phyloP scores from a whole-genome alignment of 2,329 filamentous ascomycete species.

The Gremmenia infestans region DNA sequence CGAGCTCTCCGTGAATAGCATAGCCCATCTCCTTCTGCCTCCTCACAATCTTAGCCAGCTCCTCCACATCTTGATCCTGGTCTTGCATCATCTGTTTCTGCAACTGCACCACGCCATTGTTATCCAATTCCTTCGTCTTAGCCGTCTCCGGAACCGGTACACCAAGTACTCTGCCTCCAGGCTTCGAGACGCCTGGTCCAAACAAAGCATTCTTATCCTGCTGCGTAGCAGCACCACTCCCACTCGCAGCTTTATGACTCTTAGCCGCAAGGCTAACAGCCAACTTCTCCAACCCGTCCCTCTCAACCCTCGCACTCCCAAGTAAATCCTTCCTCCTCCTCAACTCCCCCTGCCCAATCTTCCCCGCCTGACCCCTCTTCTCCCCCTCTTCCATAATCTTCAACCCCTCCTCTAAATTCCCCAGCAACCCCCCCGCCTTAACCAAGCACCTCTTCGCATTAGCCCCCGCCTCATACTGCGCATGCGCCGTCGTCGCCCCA shows the following conservation, averaged over 20 bases:
- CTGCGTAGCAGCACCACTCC: slow-evolving; percentile 26
- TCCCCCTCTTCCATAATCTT: slow-evolving; percentile 48
- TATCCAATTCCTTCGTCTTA: slow-evolving; percentile 71
- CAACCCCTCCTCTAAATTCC: slow-evolving; percentile 61
- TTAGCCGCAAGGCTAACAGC: slow-evolving; percentile 54
- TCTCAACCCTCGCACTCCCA: slow-evolving; percentile 64
- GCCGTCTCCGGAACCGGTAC: slow-evolving; percentile 70
- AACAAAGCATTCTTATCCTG: slow-evolving; percentile 44
- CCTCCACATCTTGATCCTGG: slow-evolving; percentile 69
- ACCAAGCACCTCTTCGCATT: slow-evolving; percentile 72
- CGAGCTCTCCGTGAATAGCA: slow-evolving; percentile 69
- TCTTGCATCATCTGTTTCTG: slow-evolving; percentile 70
- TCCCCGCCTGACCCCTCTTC: slow-evolving; percentile 23
- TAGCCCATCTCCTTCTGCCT: slow-evolving; percentile 74
- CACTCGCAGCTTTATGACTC: slow-evolving; percentile 28
- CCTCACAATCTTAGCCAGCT: slow-evolving; percentile 63
- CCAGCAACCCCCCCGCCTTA: slow-evolving; percentile 59
- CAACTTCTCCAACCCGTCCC: slow-evolving; percentile 69
- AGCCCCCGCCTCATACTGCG: slow-evolving; percentile 60
- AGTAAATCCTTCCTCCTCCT: slow-evolving; percentile 67
- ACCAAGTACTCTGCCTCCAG: slow-evolving; percentile 63
- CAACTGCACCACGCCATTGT: slow-evolving; percentile 66
- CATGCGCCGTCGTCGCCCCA: slow-evolving; percentile 46
- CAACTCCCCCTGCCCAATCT: slow-evolving; percentile 69
- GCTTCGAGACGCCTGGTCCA: slow-evolving; percentile 33